Conservation (phyloP, 768 basidiomycete species). For the Boletus speciosus region DNA sequence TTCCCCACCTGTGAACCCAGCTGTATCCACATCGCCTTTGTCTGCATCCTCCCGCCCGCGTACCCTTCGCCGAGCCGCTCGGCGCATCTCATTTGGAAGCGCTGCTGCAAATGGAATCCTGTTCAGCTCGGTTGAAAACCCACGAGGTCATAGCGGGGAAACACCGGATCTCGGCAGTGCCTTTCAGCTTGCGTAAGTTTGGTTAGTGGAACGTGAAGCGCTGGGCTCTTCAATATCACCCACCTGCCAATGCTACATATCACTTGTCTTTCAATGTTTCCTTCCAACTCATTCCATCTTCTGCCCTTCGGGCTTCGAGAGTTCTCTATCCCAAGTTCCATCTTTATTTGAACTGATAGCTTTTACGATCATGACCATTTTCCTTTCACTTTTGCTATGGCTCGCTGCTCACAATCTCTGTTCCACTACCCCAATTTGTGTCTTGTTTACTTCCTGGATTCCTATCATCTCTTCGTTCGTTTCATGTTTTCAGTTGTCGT, state of each 20-base stretch:
- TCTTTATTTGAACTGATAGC: background rate
- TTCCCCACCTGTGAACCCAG: conserved; percentile 11
- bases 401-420: conserved; percentile 1
- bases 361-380: background rate
- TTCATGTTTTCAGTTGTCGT: background rate
- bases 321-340: background rate
- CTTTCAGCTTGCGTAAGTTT: conserved; percentile 56
- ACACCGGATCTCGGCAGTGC: conserved; percentile 60
- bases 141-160: conserved; percentile 28
- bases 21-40: conserved; percentile 14
- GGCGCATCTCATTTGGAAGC: conserved; percentile 67
- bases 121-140: conserved; percentile 36
- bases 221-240: conserved; percentile 1
- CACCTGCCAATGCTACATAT: conserved; percentile 14
- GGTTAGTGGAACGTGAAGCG: background rate
- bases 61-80: conserved; percentile 37
- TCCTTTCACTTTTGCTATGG: background rate
- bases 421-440: background rate
- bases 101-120: conserved; percentile 31
- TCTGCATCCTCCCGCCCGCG: conserved; percentile 22
- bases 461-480: conserved; percentile 5
- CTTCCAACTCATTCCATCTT: background rate
- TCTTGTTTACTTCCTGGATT: background rate
- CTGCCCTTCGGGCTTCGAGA: background rate
- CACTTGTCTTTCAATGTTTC: background rate